Conservation (phyloP, 2,329 filamentous ascomycete species). For the Phymatotrichopsis omnivora region DNA sequence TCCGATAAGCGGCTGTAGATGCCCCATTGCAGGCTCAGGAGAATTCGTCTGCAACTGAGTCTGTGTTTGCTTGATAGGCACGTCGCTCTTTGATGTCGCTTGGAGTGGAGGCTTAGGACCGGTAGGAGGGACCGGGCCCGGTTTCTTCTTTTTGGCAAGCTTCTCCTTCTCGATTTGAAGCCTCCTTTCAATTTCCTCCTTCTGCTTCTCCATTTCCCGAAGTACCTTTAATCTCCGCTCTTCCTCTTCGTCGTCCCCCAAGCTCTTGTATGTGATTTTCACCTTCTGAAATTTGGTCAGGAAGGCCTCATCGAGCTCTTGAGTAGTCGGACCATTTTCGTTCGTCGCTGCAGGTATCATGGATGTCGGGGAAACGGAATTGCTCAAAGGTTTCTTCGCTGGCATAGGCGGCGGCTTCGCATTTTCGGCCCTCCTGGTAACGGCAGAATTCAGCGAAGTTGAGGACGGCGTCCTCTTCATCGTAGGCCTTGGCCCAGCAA, state of each 20-base stretch:
- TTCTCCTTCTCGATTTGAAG: slow-evolving; percentile 15
- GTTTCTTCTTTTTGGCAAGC: too few species aligned
- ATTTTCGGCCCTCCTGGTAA: slow-evolving; percentile 2
- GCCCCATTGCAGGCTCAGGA: too few species aligned
- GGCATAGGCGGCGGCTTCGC: slow-evolving; percentile 6
- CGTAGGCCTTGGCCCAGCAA: slow-evolving; percentile 16
- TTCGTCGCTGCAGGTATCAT: not conserved
- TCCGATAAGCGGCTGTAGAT: too few species aligned
- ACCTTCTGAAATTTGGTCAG: slow-evolving; percentile 18
- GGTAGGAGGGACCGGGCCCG: too few species aligned
- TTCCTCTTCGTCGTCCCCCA: slow-evolving; percentile 14
- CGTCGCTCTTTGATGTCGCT: too few species aligned
- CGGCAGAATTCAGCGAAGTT: too few species aligned
- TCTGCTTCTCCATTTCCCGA: slow-evolving; percentile 18
- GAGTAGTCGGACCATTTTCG: not conserved
- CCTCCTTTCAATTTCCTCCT: slow-evolving; percentile 18
- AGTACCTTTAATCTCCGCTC: too few species aligned
- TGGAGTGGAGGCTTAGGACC: too few species aligned
- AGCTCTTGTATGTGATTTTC: slow-evolving; percentile 25
- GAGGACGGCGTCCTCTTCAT: slow-evolving; percentile 23
- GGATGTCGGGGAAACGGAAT: not conserved
- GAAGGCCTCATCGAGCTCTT: slow-evolving; percentile 16
- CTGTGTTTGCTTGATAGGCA: too few species aligned
- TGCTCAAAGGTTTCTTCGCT: slow-evolving; percentile 15
- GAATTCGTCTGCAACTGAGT: too few species aligned